Percentiles rank a stretch among this genome's conserved stretches.
These are phyloP conservation scores for Moniliella sp. DNA, from an alignment of 1,284 basidiomycete genomes.

Conservation along the genomic window DNA sequence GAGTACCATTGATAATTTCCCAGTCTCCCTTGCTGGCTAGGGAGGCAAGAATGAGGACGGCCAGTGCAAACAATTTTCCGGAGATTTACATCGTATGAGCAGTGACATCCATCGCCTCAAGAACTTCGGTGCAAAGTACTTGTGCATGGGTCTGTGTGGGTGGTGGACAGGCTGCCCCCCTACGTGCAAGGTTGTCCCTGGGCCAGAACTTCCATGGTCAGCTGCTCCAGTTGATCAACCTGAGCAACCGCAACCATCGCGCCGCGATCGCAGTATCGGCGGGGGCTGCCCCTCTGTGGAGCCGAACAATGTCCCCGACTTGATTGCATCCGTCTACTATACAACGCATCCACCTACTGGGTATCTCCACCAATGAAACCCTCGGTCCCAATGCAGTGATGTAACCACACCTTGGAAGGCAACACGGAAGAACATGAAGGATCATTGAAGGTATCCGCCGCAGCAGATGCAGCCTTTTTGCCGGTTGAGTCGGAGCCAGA, in stretches of 20 bases:
- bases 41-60: slow-evolving; percentile 25
- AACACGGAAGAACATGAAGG: slow-evolving; percentile 35
- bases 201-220: slow-evolving; percentile 47
- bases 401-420: slow-evolving; percentile 56
- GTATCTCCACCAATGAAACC: slow-evolving; percentile 52
- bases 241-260: slow-evolving; percentile 53
- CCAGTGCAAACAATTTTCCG: slow-evolving; percentile 24
- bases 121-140: slow-evolving; percentile 68
- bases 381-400: slow-evolving; percentile 60
- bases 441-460: slow-evolving; percentile 58
- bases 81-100: slow-evolving; percentile 35
- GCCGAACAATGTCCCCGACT: slow-evolving; percentile 10
- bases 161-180: slow-evolving; percentile 50
- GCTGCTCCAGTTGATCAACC: slow-evolving; percentile 51
- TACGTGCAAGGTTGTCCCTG: slow-evolving; percentile 49
- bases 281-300: slow-evolving; percentile 18
- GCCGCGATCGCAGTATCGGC: slow-evolving; percentile 44
- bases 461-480: slow-evolving; percentile 57
- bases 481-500: slow-evolving; percentile 69
- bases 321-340: slow-evolving; percentile 34
- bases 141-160: slow-evolving; percentile 44
- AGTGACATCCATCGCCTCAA: slow-evolving; percentile 61
- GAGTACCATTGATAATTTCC: slow-evolving; percentile 59
- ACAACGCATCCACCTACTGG: slow-evolving; percentile 55
- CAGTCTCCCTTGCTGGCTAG: slow-evolving; percentile 54